Percentiles rank a stretch among this genome's conserved stretches.
Evolutionary conservation across 805 yeast genomes (phyloP).

Genomic region (baker's yeast (Saccharomyces cerevisiae)): DNA sequence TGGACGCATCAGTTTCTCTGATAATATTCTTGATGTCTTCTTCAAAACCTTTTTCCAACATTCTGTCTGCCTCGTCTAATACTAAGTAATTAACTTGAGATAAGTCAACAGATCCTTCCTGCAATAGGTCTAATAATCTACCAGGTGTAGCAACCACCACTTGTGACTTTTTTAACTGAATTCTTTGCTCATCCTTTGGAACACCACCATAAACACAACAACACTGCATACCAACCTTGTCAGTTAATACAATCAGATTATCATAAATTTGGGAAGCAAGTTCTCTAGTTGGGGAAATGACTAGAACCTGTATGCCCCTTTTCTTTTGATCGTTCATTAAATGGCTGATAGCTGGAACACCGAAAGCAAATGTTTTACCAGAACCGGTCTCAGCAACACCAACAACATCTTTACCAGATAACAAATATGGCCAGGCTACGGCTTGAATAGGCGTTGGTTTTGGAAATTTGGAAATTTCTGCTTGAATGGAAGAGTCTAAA

Average conservation of each 20-base stretch:
- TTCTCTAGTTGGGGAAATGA: constrained; percentile 95
- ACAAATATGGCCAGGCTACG: constrained; percentile 85
- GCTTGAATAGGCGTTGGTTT: constrained; percentile 96
- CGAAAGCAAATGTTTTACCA: constrained; percentile 95
- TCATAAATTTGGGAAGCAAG: constrained; percentile 90
- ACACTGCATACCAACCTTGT: constrained; percentile 53
- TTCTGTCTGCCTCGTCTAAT: constrained; percentile 96
- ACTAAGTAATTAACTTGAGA: constrained; percentile 67
- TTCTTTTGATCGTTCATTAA: constrained; percentile 32
- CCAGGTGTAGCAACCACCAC: constrained; percentile 98
- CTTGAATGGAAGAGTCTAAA: constrained; percentile 47
- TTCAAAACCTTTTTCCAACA: constrained; percentile 97
- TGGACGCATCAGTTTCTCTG: constrained; percentile 41
- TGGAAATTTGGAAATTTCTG: constrained; percentile 63
- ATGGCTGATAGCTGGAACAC: constrained; percentile 85
- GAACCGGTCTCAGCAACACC: constrained; percentile 99
- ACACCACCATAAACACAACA: constrained; percentile 96
- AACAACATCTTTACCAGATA: constrained; percentile 73
- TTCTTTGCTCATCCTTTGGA: constrained; percentile 85
- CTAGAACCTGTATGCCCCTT: constrained; percentile 62
- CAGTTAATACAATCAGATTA: constrained; percentile 59
- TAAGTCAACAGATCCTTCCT: constrained; percentile 76
- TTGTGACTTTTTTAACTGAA: constrained; percentile 54
- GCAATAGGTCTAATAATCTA: constrained; percentile 78
- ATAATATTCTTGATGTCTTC: constrained; percentile 87